Conservation (phyloP, 2,329 filamentous ascomycete genomes). For the Penicillium nordicum region DNA sequence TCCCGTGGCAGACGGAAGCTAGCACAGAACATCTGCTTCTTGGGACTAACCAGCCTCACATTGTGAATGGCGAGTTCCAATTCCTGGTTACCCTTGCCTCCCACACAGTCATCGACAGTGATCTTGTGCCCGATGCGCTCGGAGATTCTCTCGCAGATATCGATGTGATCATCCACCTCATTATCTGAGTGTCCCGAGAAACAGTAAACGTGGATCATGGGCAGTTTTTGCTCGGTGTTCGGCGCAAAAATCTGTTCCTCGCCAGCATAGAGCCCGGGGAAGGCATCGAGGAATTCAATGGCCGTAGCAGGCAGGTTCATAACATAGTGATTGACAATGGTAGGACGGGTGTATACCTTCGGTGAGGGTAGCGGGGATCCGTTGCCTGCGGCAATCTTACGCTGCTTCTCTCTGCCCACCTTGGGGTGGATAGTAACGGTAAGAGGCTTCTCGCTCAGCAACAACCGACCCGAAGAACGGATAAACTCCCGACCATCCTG, state of each 20-base stretch:
- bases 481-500: constrained; percentile 81
- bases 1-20: constrained; percentile 79
- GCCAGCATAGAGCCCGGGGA: constrained; percentile 76
- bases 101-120: constrained; percentile 50
- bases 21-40: constrained; percentile 96
- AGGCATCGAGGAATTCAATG: constrained; percentile 74
- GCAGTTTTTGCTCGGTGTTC: constrained; percentile 59
- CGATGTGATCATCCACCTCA: constrained; percentile 56
- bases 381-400: constrained; percentile 28
- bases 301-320: constrained; percentile 96
- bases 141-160: constrained; percentile 66
- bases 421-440: constrained; percentile 53
- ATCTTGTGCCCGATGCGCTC: constrained; percentile 59
- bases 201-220: constrained; percentile 90
- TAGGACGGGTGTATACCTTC: constrained; percentile 49
- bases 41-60: constrained; percentile 84
- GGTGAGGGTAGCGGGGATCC: constrained; percentile 26
- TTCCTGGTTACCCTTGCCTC: constrained; percentile 57
- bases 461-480: constrained; percentile 59
- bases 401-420: constrained; percentile 22
- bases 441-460: constrained; percentile 49
- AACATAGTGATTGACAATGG: constrained; percentile 84
- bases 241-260: constrained; percentile 64
- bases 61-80: constrained; percentile 55
- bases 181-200: constrained; percentile 81